A percentile compares a stretch with the other conserved stretches of the same genome.
Evolutionary conservation across 495 filamentous ascomycete species (phyloP).

Genomic region (Tuber magnatum): DNA sequence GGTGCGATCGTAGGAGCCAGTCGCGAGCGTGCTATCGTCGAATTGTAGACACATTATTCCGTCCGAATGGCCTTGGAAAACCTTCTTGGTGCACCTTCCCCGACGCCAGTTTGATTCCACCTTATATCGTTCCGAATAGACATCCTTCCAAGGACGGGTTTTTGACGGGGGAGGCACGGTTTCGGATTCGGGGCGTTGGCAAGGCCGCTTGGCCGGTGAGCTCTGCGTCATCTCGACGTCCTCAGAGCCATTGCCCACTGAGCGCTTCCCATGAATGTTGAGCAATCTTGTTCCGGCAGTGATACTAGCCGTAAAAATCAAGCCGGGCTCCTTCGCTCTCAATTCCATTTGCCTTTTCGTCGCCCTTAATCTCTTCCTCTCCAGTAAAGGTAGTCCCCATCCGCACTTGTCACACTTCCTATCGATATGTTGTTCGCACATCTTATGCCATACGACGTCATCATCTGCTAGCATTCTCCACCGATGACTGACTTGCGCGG

Average conservation of each 20-base stretch:
- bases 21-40: slow-evolving; percentile 83
- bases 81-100: slow-evolving; percentile 71
- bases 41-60: slow-evolving; percentile 96
- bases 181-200: slow-evolving; percentile 37
- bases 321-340: slow-evolving; percentile 51
- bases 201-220: slow-evolving; percentile 34
- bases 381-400: slow-evolving; percentile 84
- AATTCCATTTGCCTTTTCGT: slow-evolving; percentile 79
- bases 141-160: slow-evolving; percentile 77
- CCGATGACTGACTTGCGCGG: slow-evolving; percentile 82
- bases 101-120: slow-evolving; percentile 96
- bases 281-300: slow-evolving; percentile 32
- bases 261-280: slow-evolving; percentile 44
- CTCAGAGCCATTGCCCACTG: slow-evolving; percentile 12
- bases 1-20: slow-evolving; percentile 88
- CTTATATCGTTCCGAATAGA: slow-evolving; percentile 80
- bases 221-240: slow-evolving; percentile 20
- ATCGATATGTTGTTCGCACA: slow-evolving; percentile 98
- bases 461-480: slow-evolving; percentile 88
- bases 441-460: slow-evolving; percentile 95
- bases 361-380: slow-evolving; percentile 77
- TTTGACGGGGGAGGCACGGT: slow-evolving; percentile 39
- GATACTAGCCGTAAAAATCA: slow-evolving; percentile 34
- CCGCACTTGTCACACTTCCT: slow-evolving; percentile 95
- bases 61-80: slow-evolving; percentile 83